Conservation (phyloP, 768 basidiomycete species). For the Thelephora aurantiotincta region DNA sequence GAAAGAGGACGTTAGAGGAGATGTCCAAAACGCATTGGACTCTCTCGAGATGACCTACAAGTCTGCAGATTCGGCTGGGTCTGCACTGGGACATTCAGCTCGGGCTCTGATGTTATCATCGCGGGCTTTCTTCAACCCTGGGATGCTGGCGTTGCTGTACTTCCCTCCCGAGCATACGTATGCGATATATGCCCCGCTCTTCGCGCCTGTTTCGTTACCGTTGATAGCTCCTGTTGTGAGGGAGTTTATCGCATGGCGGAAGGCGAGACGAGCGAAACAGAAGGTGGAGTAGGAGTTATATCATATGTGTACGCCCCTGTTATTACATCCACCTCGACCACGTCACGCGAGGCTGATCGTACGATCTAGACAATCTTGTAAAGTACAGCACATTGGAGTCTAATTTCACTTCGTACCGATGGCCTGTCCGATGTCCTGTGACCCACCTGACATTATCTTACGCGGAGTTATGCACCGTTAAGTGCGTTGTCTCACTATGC, state of each 20-base stretch:
- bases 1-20: conserved; percentile 55
- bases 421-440: too few species aligned
- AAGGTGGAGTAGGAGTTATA: not conserved
- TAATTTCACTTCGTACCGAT: too few species aligned
- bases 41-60: conserved; percentile 57
- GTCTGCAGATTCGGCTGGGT: conserved; percentile 21
- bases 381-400: too few species aligned
- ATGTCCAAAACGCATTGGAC: conserved; percentile 55
- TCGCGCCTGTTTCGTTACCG: conserved; percentile 82
- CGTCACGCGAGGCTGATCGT: too few species aligned
- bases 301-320: too few species aligned
- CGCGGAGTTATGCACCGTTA: too few species aligned
- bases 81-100: conserved; percentile 44
- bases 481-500: too few species aligned
- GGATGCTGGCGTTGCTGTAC: conserved; percentile 90
- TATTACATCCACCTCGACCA: too few species aligned
- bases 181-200: conserved; percentile 90
- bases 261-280: conserved; percentile 3
- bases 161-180: conserved; percentile 98
- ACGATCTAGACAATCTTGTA: too few species aligned
- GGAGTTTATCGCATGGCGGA: conserved; percentile 54
- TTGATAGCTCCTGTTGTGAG: conserved; percentile 59
- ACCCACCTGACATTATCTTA: too few species aligned
- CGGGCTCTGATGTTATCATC: conserved; percentile 54
- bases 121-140: conserved; percentile 91